Conservation (phyloP, 116 monocot genomes). For the Iris pallida region DNA sequence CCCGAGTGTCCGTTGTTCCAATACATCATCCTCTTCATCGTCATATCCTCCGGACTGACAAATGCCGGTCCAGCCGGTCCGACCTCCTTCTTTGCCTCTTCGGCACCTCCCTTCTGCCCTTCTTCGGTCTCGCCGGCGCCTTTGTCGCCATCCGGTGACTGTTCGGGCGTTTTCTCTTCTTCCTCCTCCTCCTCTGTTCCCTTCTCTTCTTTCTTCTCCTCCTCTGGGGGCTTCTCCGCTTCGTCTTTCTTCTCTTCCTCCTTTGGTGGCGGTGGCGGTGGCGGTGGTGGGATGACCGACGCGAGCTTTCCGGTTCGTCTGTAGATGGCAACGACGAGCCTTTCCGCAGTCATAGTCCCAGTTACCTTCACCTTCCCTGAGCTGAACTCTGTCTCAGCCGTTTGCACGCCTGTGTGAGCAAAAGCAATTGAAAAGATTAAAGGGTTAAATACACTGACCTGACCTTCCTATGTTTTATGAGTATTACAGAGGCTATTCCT, state of each 20-base stretch:
- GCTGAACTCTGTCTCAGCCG: conserved; percentile 62
- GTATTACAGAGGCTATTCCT: too few relatives aligned
- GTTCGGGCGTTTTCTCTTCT: conserved; percentile 6
- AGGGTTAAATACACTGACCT: too few relatives aligned
- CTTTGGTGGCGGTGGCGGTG: conserved; percentile 19
- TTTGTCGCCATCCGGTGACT: not conserved
- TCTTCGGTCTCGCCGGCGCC: not conserved
- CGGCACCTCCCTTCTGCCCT: conserved; percentile 15
- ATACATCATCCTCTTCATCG: conserved; percentile 42
- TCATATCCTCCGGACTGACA: conserved; percentile 9
- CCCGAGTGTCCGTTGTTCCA: conserved; percentile 16
- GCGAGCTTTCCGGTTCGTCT: conserved; percentile 70
- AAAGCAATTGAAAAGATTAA: too few relatives aligned
- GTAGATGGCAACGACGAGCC: conserved; percentile 61
- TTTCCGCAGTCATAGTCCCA: conserved; percentile 61
- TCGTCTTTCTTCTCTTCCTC: conserved; percentile 28
- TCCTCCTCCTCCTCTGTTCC: conserved; percentile 16
- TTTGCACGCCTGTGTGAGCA: conserved; percentile 79
- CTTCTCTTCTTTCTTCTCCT: conserved; percentile 35
- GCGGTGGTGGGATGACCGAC: conserved; percentile 55
- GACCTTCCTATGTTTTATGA: too few relatives aligned
- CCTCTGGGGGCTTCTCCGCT: conserved; percentile 20
- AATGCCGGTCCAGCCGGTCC: conserved; percentile 5
- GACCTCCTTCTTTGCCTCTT: conserved; percentile 11
- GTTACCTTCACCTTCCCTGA: conserved; percentile 66